A percentile compares a stretch with the other conserved stretches of the same genome.
Evolutionary conservation across 2,329 filamentous ascomycete genomes (phyloP).

Genomic region (Aspergillus aculeatinus): DNA sequence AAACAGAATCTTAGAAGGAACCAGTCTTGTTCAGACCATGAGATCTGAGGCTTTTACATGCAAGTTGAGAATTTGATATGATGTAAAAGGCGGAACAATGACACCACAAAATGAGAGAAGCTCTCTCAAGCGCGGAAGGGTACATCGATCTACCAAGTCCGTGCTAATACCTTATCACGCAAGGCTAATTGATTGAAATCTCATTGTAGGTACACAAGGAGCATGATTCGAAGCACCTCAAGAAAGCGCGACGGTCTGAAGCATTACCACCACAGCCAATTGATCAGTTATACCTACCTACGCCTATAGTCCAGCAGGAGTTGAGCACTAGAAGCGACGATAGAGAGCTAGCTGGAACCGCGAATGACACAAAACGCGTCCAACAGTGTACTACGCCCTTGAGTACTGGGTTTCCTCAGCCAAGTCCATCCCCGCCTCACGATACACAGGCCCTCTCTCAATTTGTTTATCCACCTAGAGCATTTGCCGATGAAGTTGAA

Average conservation of each 20-base stretch:
- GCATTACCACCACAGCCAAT: conserved; percentile 60
- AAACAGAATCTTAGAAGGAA: too few species aligned
- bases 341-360: conserved; percentile 72
- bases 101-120: conserved; percentile 66
- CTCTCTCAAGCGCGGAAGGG: conserved; percentile 78
- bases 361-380: conserved; percentile 58
- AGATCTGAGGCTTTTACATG: background rate
- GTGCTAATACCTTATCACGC: conserved; percentile 17
- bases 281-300: conserved; percentile 70
- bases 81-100: conserved; percentile 27
- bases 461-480: conserved; percentile 69
- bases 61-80: background rate
- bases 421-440: conserved; percentile 64
- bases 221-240: conserved; percentile 62
- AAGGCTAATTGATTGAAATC: conserved; percentile 23
- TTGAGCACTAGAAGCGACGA: conserved; percentile 60
- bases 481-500: conserved; percentile 76
- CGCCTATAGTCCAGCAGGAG: conserved; percentile 71
- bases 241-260: conserved; percentile 83
- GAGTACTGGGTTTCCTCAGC: conserved; percentile 40
- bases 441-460: conserved; percentile 82
- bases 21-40: too few species aligned
- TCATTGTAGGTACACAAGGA: conserved; percentile 62
- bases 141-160: conserved; percentile 39
- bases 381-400: conserved; percentile 43